Evolutionary conservation across 768 basidiomycete species (phyloP).

Genomic region (Serendipita sp.): DNA sequence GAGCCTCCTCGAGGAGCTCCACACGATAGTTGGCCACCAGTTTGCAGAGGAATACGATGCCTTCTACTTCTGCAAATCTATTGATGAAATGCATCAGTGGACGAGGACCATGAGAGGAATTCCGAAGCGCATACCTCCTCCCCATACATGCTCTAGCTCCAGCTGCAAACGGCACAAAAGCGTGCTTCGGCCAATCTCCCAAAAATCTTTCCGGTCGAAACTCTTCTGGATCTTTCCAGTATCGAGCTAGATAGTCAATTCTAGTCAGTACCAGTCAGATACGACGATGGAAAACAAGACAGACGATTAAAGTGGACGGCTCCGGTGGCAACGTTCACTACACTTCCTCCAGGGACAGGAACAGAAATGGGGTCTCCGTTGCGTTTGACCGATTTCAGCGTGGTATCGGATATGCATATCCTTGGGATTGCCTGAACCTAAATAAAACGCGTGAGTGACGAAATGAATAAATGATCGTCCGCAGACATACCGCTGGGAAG

Average conservation of each 20-base stretch:
- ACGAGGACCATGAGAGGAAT: background rate
- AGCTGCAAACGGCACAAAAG: conserved; percentile 3
- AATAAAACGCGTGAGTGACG: no score
- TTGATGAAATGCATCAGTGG: background rate
- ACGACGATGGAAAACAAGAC: background rate
- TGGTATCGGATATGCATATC: background rate
- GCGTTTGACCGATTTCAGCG: background rate
- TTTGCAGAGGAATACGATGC: background rate
- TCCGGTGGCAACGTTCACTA: background rate
- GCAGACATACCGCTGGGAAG: background rate
- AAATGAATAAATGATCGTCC: background rate
- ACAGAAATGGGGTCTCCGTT: background rate
- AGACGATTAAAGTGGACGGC: conserved; percentile 5
- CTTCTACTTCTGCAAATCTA: conserved; percentile 8
- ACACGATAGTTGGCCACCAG: background rate
- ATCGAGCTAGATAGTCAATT: background rate
- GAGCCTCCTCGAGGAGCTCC: conserved; percentile 27
- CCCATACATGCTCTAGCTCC: conserved; percentile 5
- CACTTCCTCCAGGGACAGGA: background rate
- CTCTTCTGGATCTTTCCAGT: conserved; percentile 7
- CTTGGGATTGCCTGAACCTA: background rate
- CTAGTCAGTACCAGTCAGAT: background rate
- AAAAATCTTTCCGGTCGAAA: conserved; percentile 8
- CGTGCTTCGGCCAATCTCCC: conserved; percentile 4
- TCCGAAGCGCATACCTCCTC: background rate